Evolutionary conservation across 2,329 filamentous ascomycete genomes (phyloP), one percentile per base, ranked within the genome.

Genomic region (Curvularia spicifera): DNA sequence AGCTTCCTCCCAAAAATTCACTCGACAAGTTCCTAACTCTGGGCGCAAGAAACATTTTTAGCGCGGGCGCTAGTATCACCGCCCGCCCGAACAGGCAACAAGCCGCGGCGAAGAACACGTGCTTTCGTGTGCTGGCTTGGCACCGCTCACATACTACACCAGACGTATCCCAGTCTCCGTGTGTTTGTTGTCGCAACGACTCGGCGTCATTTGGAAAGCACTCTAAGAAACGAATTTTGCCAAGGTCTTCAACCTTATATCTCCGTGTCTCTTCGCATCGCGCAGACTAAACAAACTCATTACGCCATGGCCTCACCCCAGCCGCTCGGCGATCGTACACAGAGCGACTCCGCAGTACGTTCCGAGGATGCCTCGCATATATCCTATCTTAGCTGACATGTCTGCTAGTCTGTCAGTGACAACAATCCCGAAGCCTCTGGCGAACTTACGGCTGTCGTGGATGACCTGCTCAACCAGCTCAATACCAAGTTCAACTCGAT

Each of bases 401-500:
- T 4, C 24, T 9, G 1, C 53, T 44, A 68, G 66, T 65, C 71
- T 0, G 52, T 68, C 18, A 60, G 64, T 46, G 59, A 68, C 1
- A 63, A 48, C 15, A 67, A 60, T 33, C 60, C 58, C 29, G 74
- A 77, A 56, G 64, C 64, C 51, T 73, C 72, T 9, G 82, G 84
- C 43, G 89, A 94, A 72, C 84, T 96, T 56, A 88, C 88, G 2
- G 87, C 86, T 4, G 91, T 93, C 1, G 89, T 97, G 1, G 93
- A 97, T 68, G 91, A 97, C 40, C 84, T 97, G 2, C 81, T 97
- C 4, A 92, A 93, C 73, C 89, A 91, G 45, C 80, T 97, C 0
- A 91, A 91, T 51, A 89, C 87, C 76, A 96, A 96, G 76, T 97
- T 97, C 76, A 88, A 90, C 20, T 87, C 86, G 12, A 88, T 97